These are phyloP conservation scores for Sarocladiaceae sp. DNA, from an alignment of 2,329 filamentous ascomycete species.

Conservation along the genomic window DNA sequence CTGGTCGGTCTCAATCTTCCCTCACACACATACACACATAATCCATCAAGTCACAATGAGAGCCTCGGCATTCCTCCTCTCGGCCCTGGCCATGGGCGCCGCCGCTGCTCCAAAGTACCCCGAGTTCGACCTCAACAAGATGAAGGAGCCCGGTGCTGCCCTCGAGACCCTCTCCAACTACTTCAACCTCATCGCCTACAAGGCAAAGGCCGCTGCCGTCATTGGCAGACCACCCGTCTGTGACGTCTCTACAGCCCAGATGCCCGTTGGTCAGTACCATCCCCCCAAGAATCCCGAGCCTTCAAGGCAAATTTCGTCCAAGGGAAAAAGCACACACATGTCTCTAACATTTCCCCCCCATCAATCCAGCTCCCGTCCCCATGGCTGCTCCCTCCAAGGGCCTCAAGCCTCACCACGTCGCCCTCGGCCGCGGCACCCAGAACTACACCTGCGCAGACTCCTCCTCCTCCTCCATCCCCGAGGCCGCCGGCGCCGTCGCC, in stretches of 20 bases:
- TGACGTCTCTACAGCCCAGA: conserved; percentile 45
- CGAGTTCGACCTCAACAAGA: conserved; percentile 27
- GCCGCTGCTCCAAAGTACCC: conserved; percentile 39
- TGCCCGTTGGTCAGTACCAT: conserved; percentile 40
- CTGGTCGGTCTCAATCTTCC: conserved; percentile 3
- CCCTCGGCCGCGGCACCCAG: conserved; percentile 80
- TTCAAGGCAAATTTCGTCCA: background rate
- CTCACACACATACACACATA: conserved; percentile 11
- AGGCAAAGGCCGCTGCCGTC: conserved; percentile 42
- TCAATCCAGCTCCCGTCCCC: conserved; percentile 42
- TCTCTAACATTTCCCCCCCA: conserved; percentile 14
- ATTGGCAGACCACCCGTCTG: conserved; percentile 40
- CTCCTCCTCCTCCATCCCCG: conserved; percentile 55
- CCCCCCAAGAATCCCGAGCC: background rate
- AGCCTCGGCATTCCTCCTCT: conserved; percentile 38
- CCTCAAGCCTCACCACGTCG: conserved; percentile 66
- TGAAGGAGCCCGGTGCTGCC: conserved; percentile 29
- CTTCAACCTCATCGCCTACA: conserved; percentile 53
- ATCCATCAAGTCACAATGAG: conserved; percentile 47
- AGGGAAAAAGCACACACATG: background rate
- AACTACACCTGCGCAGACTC: conserved; percentile 80
- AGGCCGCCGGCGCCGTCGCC: conserved; percentile 66
- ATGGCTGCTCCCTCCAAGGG: conserved; percentile 57
- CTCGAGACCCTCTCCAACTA: conserved; percentile 49
- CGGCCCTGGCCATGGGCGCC: conserved; percentile 38